These are phyloP conservation scores for Simmondsia chinensis DNA, from an alignment of 148 eudicot species.

Conservation along the genomic window DNA sequence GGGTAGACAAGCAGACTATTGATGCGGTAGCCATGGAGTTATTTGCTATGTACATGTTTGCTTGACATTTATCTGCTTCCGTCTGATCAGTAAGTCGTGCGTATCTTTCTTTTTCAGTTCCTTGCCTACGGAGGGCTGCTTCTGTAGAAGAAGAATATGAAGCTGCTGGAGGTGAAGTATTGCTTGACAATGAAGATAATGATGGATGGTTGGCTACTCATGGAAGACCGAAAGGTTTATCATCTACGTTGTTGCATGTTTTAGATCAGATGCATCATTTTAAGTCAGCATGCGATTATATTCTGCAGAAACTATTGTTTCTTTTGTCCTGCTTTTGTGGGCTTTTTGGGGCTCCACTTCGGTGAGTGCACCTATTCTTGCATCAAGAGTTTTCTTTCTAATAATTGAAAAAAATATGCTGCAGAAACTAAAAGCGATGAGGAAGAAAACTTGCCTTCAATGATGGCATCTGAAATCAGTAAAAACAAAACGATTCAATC, in stretches of 20 bases:
- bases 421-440: slow-evolving; percentile 44
- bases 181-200: slow-evolving; percentile 81
- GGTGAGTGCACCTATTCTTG: too few relatives aligned
- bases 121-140: slow-evolving; percentile 88
- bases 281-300: too few relatives aligned
- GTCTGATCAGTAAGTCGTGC: not conserved
- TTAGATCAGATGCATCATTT: not conserved
- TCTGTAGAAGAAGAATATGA: slow-evolving; percentile 85
- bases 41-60: too few relatives aligned
- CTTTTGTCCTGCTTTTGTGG: too few relatives aligned
- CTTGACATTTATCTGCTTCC: too few relatives aligned
- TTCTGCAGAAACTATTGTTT: too few relatives aligned
- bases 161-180: slow-evolving; percentile 96
- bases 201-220: slow-evolving; percentile 99
- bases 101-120: slow-evolving; percentile 37
- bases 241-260: not conserved
- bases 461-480: slow-evolving; percentile 69
- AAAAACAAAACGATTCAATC: slow-evolving; percentile 66
- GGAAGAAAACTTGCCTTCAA: slow-evolving; percentile 83
- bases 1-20: too few relatives aligned
- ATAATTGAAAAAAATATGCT: too few relatives aligned
- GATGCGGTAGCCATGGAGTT: too few relatives aligned
- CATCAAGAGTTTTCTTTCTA: too few relatives aligned
- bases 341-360: too few relatives aligned
- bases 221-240: slow-evolving; percentile 83